Evolutionary conservation across 768 basidiomycete genomes (phyloP).

Genomic region (Rhizopogon vinicolor): DNA sequence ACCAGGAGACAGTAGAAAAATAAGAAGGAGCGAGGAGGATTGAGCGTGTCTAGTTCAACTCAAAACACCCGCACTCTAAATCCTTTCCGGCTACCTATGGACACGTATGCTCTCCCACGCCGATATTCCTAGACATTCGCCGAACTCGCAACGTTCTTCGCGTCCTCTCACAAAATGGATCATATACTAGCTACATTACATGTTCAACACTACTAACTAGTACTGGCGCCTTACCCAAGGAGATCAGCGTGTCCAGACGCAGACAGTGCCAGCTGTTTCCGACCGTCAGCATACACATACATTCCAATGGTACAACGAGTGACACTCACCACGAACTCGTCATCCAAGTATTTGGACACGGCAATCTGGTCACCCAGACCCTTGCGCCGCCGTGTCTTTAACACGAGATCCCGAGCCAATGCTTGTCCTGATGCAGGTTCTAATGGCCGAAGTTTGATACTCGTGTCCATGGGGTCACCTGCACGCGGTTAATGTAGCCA

Average conservation of each 20-base stretch:
- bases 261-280: slow-evolving; percentile 78
- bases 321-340: slow-evolving; percentile 84
- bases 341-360: slow-evolving; percentile 95
- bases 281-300: slow-evolving; percentile 4
- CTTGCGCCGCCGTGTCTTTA: slow-evolving; percentile 95
- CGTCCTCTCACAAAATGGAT: slow-evolving; percentile 30
- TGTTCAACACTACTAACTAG: not conserved
- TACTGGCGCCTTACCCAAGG: slow-evolving; percentile 48
- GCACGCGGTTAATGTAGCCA: not conserved
- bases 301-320: not conserved
- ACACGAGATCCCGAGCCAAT: slow-evolving; percentile 87
- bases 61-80: slow-evolving; percentile 20
- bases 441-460: slow-evolving; percentile 91
- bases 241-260: slow-evolving; percentile 96
- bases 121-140: not conserved
- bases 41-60: slow-evolving; percentile 22
- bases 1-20: slow-evolving; percentile 38
- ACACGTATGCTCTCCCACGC: slow-evolving; percentile 1
- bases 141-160: slow-evolving; percentile 29
- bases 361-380: slow-evolving; percentile 96
- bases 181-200: slow-evolving; percentile 8
- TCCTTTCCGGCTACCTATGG: slow-evolving; percentile 23
- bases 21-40: slow-evolving; percentile 33
- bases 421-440: slow-evolving; percentile 98
- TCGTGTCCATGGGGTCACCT: slow-evolving; percentile 98